Conservation (phyloP, 208 protist genomes). For the Leishmania tarentolae region DNA sequence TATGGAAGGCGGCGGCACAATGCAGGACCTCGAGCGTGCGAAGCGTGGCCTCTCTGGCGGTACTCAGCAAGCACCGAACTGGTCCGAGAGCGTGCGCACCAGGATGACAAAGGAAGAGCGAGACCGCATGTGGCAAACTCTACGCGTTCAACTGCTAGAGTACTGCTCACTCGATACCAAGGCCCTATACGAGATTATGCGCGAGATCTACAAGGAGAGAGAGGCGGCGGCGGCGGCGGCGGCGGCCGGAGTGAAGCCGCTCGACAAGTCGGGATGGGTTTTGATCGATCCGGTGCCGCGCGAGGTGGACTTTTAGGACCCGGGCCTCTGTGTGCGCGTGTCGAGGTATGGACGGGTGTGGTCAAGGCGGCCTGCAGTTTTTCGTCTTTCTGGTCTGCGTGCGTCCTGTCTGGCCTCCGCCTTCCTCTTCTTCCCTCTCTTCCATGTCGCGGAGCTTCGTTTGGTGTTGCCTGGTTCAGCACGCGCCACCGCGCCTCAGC, state of each 20-base stretch:
- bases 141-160: constrained; percentile 89
- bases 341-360: neutral
- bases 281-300: constrained; percentile 60
- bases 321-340: neutral
- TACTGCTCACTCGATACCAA: constrained; percentile 91
- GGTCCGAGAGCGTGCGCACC: constrained; percentile 17
- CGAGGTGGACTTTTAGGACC: constrained; percentile 47
- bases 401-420: neutral
- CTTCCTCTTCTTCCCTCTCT: neutral
- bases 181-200: constrained; percentile 89
- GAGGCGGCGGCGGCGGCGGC: constrained; percentile 44
- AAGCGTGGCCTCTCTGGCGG: neutral
- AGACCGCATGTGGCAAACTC: constrained; percentile 67
- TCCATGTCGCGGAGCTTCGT: neutral
- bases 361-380: neutral
- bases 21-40: constrained; percentile 69
- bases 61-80: neutral
- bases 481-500: neutral
- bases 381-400: neutral
- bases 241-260: constrained; percentile 36
- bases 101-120: constrained; percentile 52
- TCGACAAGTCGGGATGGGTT: constrained; percentile 87
- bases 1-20: constrained; percentile 78
- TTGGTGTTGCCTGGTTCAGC: neutral
- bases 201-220: constrained; percentile 75